Evolutionary conservation across 352 stramenopile genomes (phyloP), one percentile per base, ranked within the genome.

Genomic region (Globisporangium recalcitrans): DNA sequence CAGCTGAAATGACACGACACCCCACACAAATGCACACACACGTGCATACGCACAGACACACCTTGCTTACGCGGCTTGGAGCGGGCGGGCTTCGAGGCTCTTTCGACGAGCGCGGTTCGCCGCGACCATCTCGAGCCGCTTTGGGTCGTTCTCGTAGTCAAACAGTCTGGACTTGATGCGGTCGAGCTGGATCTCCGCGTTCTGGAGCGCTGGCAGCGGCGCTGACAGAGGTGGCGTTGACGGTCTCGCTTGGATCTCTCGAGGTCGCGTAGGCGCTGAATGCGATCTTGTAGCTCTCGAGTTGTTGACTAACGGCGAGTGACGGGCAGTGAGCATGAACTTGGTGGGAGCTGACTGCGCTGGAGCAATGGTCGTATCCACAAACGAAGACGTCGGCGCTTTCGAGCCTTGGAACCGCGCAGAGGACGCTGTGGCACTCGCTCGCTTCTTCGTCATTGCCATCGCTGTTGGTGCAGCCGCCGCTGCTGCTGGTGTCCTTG

Each of bases 71-170:
- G 14, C 5, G 6, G 47, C 47, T 21, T 52, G 11, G 26, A 31
- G 26, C 24, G 19, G n/a, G 32, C 52, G 42, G 8, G 48, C 34
- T n/a, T 58, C 42, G 29, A 62, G 24, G 47, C 13, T 67, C 29
- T 55, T 55, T 54, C 61, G 61, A 24, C 61, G 61, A n/a, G 61
- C 61, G 31, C 61, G 61, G 61, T 62, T 67, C 31, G 61, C 61
- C 7, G 61, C 61, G 27, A 67, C 55, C 42, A 67, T 42, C 44
- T 67, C 61, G 44, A 67, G 61, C 14, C 61, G 61, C 61, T 67
- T 67, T 1, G 61, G 61, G 47, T 67, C 61, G 26, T 57, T 61
- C 53, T 67, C 61, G 21, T 52, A 67, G 44, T 67, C 61, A 22
- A 67, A 67, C 5, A 67, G 53, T 44, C 61, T n/a, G 14, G 61